phyloP scores from a whole-genome alignment of 2,329 filamentous ascomycete species.

The Paracoccidioides lutzii region DNA sequence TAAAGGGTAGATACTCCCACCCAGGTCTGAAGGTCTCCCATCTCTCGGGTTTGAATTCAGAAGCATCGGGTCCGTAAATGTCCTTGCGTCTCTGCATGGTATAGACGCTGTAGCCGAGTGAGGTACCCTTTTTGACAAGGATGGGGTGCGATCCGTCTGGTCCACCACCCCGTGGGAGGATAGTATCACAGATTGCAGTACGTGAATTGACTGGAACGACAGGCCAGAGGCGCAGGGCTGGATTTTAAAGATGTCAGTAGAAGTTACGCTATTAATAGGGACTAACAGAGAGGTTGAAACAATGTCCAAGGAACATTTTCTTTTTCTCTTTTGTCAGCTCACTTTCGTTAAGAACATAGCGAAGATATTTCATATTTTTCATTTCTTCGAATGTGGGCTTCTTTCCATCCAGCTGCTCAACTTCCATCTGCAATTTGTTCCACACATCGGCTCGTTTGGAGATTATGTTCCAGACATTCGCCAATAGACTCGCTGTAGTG shows the following conservation, averaged over 20 bases:
- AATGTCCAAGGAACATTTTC: background rate
- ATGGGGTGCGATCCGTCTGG: constrained; percentile 34
- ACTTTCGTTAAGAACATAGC: constrained; percentile 57
- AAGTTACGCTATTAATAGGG: background rate
- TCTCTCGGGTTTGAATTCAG: constrained; percentile 36
- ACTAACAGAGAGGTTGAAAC: background rate
- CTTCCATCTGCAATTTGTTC: constrained; percentile 58
- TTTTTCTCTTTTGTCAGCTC: background rate
- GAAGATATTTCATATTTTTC: constrained; percentile 76
- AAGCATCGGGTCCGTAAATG: constrained; percentile 25
- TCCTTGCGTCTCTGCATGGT: constrained; percentile 40
- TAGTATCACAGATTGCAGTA: constrained; percentile 57
- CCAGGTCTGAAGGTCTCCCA: constrained; percentile 40
- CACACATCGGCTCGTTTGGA: constrained; percentile 56
- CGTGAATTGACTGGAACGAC: constrained; percentile 68
- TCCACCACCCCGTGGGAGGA: constrained; percentile 53
- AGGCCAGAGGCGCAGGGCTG: constrained; percentile 57
- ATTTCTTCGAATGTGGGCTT: constrained; percentile 61
- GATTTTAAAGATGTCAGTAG: background rate
- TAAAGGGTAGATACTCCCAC: constrained; percentile 44
- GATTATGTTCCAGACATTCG: constrained; percentile 72
- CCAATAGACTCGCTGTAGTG: constrained; percentile 70
- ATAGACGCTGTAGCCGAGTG: constrained; percentile 38
- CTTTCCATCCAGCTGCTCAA: constrained; percentile 52
- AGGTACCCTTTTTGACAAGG: constrained; percentile 35